Base-by-base conservation (phyloP, 148 eudicot species). In the Cornus controversa region DNA sequence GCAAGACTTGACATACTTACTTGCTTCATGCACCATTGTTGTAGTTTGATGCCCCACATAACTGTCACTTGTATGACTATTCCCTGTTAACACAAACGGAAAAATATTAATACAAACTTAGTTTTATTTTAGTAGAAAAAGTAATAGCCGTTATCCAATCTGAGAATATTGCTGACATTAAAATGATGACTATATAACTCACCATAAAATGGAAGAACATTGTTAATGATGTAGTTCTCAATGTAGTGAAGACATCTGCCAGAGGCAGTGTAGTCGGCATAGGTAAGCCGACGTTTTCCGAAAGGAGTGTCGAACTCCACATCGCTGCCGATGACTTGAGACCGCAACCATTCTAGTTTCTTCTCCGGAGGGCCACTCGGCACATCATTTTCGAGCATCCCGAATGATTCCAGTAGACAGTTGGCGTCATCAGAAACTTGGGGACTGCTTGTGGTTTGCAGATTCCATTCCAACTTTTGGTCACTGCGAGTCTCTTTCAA, bases 51-150 rank as follows among this genome's bases (percentile, higher is more conserved):
- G 78, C 10, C 86, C 86, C 37, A 84, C 86, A 6, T 77, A 77
- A 25, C 86, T 84, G 53, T 84, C 83, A 23, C 83, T 40, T 16
- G 86, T 80, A 70, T 84, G 86, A 4, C 83, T 84, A 40, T 84
- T 84, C 20, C 86, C 86, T 84, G 62, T 27, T 25, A 36, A 24
- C 16, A 7, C 50, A 0, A 45, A 45, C 7, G 50, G 9, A 45
- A 45, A 45, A 45, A 45, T 31, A 5, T 31, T 31, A 31, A n/a
- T n/a, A n/a, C n/a, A n/a, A n/a, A n/a, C n/a, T n/a, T n/a, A n/a
- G 4, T 31, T 31, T 31, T 0, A 31, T 31, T 31, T 31, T 31
- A 31, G 34, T 31, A 31, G 34, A 31, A 1, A 31, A 31, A 5
- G 2, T 31, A 1, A 31, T n/a, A n/a, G n/a, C n/a, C n/a, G n/a